Evolutionary conservation across 257 asterid genomes (phyloP), one percentile per base, ranked within the genome.

Genomic region (Solanum chiquidenum): DNA sequence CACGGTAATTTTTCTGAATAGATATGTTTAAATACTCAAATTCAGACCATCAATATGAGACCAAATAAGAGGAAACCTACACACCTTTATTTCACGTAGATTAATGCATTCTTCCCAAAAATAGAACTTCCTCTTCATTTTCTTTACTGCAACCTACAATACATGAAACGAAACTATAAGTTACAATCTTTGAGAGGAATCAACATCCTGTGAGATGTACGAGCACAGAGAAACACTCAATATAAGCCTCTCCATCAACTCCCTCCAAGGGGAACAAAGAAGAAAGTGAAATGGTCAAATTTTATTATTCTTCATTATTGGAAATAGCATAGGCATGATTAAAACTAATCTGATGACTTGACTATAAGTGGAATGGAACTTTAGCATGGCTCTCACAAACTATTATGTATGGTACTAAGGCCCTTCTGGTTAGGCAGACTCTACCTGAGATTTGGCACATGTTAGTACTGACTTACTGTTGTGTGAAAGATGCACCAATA

Each of bases 101-200:
- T 93, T 95, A 66, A 95, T 88, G 80, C 98, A 97, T 88, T 97
- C 99, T 40, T 93, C 98, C 99, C 99, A 95, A 83, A 91, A 91
- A 89, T 94, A 94, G 88, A 91, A 95, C 90, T 95, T 97, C 86
- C 98, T 93, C 94, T 95, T 97, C 98, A 97, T 97, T 91, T 93
- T 95, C 91, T 97, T 97, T 34, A 95, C 95, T 69, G 98, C 99
- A 92, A 97, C 98, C 99, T 97, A 94, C 79, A 88, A 86, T 35
- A 87, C 4, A 58, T 29, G 86, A 82, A 46, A 46, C n/a, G 1
- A 82, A 49, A 9, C 42, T 31, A 31, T 82, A 82, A 49, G 29
- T 31, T 76, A 20, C 69, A 29, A 82, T 46, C 6, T 82, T 64
- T 31, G 64, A 31, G 86, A 82, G 62, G 12, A 46, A 82, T 29